These are phyloP conservation scores for Pugionium cornutum DNA, from an alignment of 345 rosid genomes.

Conservation along the genomic window DNA sequence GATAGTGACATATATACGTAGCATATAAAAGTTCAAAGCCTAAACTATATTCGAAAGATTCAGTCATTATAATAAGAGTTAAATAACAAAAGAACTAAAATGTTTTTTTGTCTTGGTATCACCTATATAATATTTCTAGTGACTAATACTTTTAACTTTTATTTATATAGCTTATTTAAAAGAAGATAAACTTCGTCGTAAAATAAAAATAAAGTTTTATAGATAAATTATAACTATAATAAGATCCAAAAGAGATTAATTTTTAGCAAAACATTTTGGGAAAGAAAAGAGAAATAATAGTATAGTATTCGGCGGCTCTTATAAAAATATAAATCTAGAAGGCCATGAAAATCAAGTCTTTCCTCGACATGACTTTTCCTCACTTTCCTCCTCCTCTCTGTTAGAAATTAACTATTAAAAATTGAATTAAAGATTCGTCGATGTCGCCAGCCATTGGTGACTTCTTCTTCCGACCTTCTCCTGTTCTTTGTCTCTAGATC, in stretches of 20 bases:
- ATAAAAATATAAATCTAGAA: conserved; percentile 17
- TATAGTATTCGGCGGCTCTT: conserved; percentile 7
- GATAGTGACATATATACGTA: neutral
- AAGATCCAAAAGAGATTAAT: neutral
- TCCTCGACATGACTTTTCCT: conserved; percentile 34
- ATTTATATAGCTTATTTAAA: no score
- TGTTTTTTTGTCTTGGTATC: no score
- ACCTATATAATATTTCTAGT: no score
- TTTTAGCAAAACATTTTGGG: neutral
- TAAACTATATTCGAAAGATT: no score
- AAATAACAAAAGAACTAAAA: no score
- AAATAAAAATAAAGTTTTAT: neutral
- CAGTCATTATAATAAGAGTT: no score
- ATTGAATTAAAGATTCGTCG: conserved; percentile 33
- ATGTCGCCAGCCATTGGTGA: conserved; percentile 46
- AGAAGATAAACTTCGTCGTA: no score
- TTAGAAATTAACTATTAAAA: neutral
- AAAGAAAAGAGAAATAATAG: neutral
- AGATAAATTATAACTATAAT: neutral
- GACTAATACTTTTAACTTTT: no score
- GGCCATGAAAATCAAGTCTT: neutral
- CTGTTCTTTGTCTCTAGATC: conserved; percentile 31
- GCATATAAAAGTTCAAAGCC: neutral
- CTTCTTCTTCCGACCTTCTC: conserved; percentile 35
- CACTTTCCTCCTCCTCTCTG: conserved; percentile 21